phyloP scores from a whole-genome alignment of 768 basidiomycete genomes.

The Lanmaoa pseudosensibilis region DNA sequence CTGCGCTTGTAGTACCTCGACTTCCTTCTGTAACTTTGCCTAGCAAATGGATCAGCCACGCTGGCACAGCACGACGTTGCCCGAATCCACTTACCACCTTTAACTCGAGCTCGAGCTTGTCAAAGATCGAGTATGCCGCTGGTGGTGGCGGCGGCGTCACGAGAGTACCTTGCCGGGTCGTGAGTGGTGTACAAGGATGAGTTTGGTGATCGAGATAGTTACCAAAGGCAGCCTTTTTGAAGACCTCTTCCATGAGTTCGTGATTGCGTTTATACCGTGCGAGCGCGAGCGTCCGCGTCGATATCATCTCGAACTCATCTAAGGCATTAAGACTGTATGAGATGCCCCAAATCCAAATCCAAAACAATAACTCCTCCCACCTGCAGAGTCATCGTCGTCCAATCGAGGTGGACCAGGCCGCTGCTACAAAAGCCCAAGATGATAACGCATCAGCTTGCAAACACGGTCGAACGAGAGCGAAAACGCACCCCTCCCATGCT shows the following conservation, averaged over 20 bases:
- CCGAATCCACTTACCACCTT: conserved; percentile 47
- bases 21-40: conserved; percentile 59
- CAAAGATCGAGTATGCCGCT: conserved; percentile 63
- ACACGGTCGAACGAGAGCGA: neutral
- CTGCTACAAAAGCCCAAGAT: conserved; percentile 19
- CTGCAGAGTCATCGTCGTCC: conserved; percentile 69
- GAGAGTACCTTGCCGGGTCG: conserved; percentile 41
- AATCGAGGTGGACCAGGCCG: conserved; percentile 34
- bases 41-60: conserved; percentile 24
- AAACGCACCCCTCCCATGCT: conserved; percentile 42
- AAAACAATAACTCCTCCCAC: conserved; percentile 31
- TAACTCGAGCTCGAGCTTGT: conserved; percentile 53
- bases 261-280: conserved; percentile 78
- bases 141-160: conserved; percentile 38
- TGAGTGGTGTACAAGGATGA: neutral
- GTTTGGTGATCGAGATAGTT: neutral
- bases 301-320: conserved; percentile 72
- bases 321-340: neutral
- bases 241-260: conserved; percentile 82
- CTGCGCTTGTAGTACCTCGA: conserved; percentile 53
- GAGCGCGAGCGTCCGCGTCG: conserved; percentile 68
- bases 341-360: neutral
- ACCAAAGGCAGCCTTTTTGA: conserved; percentile 70
- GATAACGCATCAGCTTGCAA: neutral
- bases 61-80: neutral